phyloP scores from a whole-genome alignment of 1,284 basidiomycete species.

The Singerocomus inundabilis region DNA sequence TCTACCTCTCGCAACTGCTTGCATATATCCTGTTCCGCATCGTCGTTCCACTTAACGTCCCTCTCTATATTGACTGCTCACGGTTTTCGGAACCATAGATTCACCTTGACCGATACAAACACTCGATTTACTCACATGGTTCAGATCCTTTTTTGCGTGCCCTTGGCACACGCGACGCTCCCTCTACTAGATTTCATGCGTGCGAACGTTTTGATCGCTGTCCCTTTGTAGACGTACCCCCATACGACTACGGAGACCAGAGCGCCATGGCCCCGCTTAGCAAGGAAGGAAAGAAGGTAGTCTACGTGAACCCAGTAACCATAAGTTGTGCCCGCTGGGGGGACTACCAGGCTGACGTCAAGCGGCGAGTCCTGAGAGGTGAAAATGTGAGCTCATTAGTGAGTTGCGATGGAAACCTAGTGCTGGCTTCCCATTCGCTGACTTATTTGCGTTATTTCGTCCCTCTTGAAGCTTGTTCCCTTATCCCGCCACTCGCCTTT shows the following conservation, averaged over 20 bases:
- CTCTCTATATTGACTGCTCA: conserved; percentile 17
- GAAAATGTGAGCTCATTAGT: conserved; percentile 60
- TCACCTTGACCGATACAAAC: conserved; percentile 88
- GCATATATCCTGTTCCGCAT: neutral
- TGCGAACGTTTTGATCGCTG: conserved; percentile 85
- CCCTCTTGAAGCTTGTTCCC: conserved; percentile 63
- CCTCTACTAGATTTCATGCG: conserved; percentile 80
- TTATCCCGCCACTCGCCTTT: conserved; percentile 83
- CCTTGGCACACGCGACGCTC: conserved; percentile 62
- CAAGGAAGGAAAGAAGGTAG: conserved; percentile 51
- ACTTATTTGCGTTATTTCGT: neutral
- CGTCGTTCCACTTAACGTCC: neutral
- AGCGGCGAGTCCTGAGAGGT: conserved; percentile 36
- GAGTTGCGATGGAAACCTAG: conserved; percentile 18
- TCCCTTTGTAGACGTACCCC: conserved; percentile 50
- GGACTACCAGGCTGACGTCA: conserved; percentile 52
- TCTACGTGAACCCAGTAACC: conserved; percentile 76
- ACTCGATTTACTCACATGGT: conserved; percentile 58
- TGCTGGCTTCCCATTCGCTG: neutral
- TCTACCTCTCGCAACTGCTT: neutral
- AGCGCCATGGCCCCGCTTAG: conserved; percentile 29
- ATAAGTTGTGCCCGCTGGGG: conserved; percentile 65
- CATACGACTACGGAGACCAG: conserved; percentile 17
- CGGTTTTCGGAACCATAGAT: conserved; percentile 49
- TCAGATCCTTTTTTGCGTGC: conserved; percentile 63